Evolutionary conservation across 2,329 filamentous ascomycete species (phyloP).

Genomic region (Exophiala spinifera): DNA sequence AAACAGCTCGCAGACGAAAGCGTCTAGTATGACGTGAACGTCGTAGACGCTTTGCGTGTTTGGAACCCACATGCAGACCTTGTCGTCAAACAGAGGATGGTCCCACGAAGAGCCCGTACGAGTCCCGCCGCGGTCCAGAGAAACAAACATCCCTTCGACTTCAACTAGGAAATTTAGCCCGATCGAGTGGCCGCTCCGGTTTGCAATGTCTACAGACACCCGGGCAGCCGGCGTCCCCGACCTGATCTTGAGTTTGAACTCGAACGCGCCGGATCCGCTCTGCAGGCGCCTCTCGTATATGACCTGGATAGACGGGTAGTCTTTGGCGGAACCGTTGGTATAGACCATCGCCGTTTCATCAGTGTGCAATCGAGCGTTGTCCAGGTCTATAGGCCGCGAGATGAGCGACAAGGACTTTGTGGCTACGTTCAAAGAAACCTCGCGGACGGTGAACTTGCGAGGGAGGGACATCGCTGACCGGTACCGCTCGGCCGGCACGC

Average conservation of each 20-base stretch:
- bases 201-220: not conserved
- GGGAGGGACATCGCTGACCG: conserved; percentile 53
- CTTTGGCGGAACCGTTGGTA: too few species aligned
- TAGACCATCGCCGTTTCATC: too few species aligned
- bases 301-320: not conserved
- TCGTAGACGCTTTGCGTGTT: conserved; percentile 1
- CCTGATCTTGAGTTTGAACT: conserved; percentile 4
- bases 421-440: not conserved
- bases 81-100: conserved; percentile 6
- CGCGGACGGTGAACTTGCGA: conserved; percentile 32
- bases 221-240: not conserved
- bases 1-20: conserved; percentile 1
- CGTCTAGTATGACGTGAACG: conserved; percentile 1
- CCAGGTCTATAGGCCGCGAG: conserved; percentile 1
- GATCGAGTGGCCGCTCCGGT: conserved; percentile 1
- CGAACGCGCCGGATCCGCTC: not conserved
- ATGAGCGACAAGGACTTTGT: conserved; percentile 5
- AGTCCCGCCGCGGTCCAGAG: not conserved
- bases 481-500: conserved; percentile 56
- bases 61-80: conserved; percentile 3
- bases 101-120: not conserved
- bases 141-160: not conserved
- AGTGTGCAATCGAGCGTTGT: not conserved
- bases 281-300: not conserved
- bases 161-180: not conserved